phyloP scores from a whole-genome alignment of 2,329 filamentous ascomycete genomes.

The Paecilomyces sp. region DNA sequence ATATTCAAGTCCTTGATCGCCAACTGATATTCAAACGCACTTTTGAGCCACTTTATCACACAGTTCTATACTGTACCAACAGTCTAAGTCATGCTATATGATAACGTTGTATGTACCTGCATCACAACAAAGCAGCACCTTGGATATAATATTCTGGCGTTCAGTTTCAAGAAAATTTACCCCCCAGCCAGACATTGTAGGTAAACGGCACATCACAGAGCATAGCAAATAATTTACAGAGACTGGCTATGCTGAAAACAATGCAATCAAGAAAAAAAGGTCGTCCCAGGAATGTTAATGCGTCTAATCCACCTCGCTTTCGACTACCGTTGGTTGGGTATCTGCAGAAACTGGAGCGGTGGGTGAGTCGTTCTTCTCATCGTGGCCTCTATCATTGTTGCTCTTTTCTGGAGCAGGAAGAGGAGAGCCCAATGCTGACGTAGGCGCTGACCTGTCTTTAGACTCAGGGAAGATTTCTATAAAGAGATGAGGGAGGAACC shows the following conservation, averaged over 20 bases:
- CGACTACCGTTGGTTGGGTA: not conserved
- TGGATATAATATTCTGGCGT: not conserved
- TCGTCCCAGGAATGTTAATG: not conserved
- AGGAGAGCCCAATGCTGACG: constrained; percentile 13
- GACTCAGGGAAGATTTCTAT: constrained; percentile 49
- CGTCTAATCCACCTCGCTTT: constrained; percentile 5
- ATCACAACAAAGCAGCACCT: constrained; percentile 8
- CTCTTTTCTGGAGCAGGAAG: constrained; percentile 2
- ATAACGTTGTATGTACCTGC: constrained; percentile 4
- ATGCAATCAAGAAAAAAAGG: not conserved
- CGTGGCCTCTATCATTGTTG: constrained; percentile 6
- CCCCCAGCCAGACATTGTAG: constrained; percentile 7
- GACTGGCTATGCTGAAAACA: not conserved
- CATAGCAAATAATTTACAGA: not conserved
- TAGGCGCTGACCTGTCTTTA: constrained; percentile 13
- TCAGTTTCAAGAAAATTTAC: not conserved
- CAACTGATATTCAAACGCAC: not conserved
- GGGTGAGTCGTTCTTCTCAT: not conserved
- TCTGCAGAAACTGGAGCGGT: not conserved
- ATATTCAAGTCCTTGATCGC: not conserved
- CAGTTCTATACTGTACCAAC: constrained; percentile 20
- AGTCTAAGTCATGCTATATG: not conserved
- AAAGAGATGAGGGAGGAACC: constrained; percentile 55
- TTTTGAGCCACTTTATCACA: constrained; percentile 9
- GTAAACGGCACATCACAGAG: not conserved